Conservation (phyloP, 306 rosid genomes). For the Arachis hypogaea region DNA sequence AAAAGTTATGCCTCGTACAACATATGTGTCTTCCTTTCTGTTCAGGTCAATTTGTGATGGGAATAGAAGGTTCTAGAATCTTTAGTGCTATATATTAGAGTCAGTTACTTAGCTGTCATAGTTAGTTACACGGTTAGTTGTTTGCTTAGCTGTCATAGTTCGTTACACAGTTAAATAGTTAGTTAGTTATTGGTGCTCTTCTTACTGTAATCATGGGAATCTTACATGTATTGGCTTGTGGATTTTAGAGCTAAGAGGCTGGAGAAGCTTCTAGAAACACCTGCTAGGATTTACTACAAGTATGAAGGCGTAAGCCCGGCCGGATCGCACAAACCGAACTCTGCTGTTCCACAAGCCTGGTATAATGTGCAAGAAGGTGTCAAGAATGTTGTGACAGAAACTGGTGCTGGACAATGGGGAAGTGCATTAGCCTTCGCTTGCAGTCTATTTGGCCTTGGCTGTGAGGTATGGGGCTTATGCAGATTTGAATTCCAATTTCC, state of each 20-base stretch:
- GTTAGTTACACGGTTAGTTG: no score
- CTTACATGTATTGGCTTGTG: slow-evolving; percentile 28
- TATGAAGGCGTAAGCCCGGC: slow-evolving; percentile 97
- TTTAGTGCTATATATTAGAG: no score
- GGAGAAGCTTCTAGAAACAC: slow-evolving; percentile 91
- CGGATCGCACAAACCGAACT: slow-evolving; percentile 94
- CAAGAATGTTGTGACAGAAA: slow-evolving; percentile 90
- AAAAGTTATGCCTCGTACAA: no score
- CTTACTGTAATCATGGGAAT: slow-evolving; percentile 27
- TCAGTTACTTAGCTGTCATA: no score
- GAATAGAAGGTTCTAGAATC: no score
- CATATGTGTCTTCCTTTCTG: no score
- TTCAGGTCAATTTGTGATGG: no score
- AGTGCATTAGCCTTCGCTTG: slow-evolving; percentile 90
- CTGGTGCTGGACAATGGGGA: slow-evolving; percentile 99
- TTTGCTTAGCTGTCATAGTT: no score
- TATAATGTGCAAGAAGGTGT: slow-evolving; percentile 83
- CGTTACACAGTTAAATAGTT: no score
- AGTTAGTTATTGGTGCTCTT: no score
- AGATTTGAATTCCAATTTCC: not conserved
- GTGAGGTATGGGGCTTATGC: slow-evolving; percentile 66
- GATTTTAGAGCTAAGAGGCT: slow-evolving; percentile 82
- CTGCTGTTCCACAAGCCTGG: slow-evolving; percentile 95
- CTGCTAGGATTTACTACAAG: slow-evolving; percentile 94
- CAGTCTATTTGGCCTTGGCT: slow-evolving; percentile 82